Evolutionary conservation across 2,329 filamentous ascomycete genomes (phyloP).

Genomic region (Metarhizium robertsii): DNA sequence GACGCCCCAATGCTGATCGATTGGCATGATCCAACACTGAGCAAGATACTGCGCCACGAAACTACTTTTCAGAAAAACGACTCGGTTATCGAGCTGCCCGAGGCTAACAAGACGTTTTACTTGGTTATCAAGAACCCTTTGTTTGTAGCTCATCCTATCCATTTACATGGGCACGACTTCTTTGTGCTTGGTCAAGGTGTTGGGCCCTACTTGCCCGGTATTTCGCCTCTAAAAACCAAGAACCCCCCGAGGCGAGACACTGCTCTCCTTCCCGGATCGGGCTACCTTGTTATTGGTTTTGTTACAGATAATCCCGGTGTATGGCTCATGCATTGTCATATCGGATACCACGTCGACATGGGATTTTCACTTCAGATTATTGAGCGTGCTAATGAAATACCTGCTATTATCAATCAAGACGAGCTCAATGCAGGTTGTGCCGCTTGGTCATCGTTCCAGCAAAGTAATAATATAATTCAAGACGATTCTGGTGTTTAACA

Average conservation of each 20-base stretch:
- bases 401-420: no score
- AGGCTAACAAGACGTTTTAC: constrained; percentile 20
- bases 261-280: constrained; percentile 33
- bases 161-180: constrained; percentile 28
- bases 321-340: constrained; percentile 43
- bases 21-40: constrained; percentile 21
- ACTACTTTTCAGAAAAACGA: constrained; percentile 14
- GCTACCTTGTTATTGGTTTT: constrained; percentile 40
- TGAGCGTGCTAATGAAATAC: not conserved
- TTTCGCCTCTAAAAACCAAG: constrained; percentile 3
- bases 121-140: constrained; percentile 16
- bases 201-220: constrained; percentile 12
- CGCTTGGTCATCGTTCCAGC: no score
- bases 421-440: no score
- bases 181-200: constrained; percentile 16
- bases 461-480: no score
- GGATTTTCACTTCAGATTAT: no score
- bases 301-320: constrained; percentile 38
- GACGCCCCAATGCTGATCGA: constrained; percentile 21
- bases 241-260: constrained; percentile 46
- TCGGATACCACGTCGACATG: constrained; percentile 30
- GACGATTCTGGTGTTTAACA: no score
- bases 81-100: constrained; percentile 18
- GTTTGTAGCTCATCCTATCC: constrained; percentile 23
- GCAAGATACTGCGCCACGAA: constrained; percentile 10